Evolutionary conservation across 805 yeast genomes (phyloP), one percentile per base, ranked within the genome.

Genomic region (Crinitomyces ghanaensis): DNA sequence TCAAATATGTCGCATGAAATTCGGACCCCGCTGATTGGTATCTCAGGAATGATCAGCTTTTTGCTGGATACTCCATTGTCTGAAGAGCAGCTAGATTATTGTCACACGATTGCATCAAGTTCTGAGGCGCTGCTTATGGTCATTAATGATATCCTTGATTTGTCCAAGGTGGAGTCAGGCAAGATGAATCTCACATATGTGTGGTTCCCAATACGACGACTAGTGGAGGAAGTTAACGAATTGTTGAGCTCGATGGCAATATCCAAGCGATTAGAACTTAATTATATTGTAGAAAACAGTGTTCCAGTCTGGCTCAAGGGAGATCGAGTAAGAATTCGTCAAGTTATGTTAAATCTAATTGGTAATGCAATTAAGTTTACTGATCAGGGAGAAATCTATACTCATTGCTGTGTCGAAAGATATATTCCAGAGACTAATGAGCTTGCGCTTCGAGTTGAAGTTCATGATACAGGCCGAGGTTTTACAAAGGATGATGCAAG

Each of bases 1-100:
- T 51, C 59, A 6, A 54, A 54, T 36, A 54, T 54, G 59, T 49
- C 56, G 16, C 59, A 54, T 30, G 59, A 54, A 35, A 55, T 54
- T 32, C 45, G 59, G 7, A 54, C 59, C 4, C 59, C 59, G 11
- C 39, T 54, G 31, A 55, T 53, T 37, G 59, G 59, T 4, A 54
- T 54, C 17, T 53, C 58, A 3, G 59, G 59, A 9, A 54, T 54
- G 57, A 58, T 55, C 6, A 47, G 49, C 22, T 54, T 54, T 29
- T 32, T 55, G 30, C 35, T 54, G 30, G 59, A 54, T 28, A 55
- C 59, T 5, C 39, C 44, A 6, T 35, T 54, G 19, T 37, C 54
- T 4, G 42, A 46, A 11, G 59, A 54, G 34, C 59, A 54, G 41
- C 38, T 53, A 32, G 58, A 54, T 30, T 54, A 54, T 31, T 54